Conservation (phyloP, 2,329 filamentous ascomycete genomes). For the Penicillium palitans region DNA sequence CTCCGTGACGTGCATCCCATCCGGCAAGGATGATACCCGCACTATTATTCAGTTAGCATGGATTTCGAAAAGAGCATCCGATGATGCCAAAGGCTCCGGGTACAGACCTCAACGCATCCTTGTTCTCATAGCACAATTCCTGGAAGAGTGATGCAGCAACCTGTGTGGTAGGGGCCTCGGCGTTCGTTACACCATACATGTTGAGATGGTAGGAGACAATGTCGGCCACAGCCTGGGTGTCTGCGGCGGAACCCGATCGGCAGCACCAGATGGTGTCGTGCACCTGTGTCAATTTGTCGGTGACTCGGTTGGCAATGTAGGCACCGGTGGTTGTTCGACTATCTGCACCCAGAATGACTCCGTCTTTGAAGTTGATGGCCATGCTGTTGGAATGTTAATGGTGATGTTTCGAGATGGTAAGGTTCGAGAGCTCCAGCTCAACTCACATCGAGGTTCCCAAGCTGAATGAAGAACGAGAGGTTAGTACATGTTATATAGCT, state of each 20-base stretch:
- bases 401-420: slow-evolving; percentile 18
- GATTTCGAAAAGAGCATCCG: not conserved
- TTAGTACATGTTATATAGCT: slow-evolving; percentile 33
- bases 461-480: slow-evolving; percentile 50
- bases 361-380: slow-evolving; percentile 98
- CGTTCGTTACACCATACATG: slow-evolving; percentile 86
- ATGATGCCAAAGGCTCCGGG: not conserved
- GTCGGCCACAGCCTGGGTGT: slow-evolving; percentile 96
- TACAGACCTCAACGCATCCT: slow-evolving; percentile 81
- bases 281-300: slow-evolving; percentile 97
- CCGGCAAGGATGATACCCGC: slow-evolving; percentile 98
- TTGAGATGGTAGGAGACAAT: slow-evolving; percentile 96
- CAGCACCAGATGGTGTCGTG: slow-evolving; percentile 99
- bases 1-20: slow-evolving; percentile 91
- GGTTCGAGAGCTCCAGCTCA: slow-evolving; percentile 17
- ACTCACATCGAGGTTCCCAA: slow-evolving; percentile 95
- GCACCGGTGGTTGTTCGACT: slow-evolving; percentile 95
- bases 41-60: slow-evolving; percentile 48
- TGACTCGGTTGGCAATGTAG: slow-evolving; percentile 98
- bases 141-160: slow-evolving; percentile 95
- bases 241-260: slow-evolving; percentile 92
- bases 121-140: slow-evolving; percentile 97
- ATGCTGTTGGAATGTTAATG: slow-evolving; percentile 61
- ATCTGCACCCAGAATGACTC: slow-evolving; percentile 94
- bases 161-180: slow-evolving; percentile 88